A percentile compares a stretch with the other conserved stretches of the same genome.
These are phyloP conservation scores for Gillenia trifoliata DNA, from an alignment of 306 rosid genomes.

Conservation along the genomic window DNA sequence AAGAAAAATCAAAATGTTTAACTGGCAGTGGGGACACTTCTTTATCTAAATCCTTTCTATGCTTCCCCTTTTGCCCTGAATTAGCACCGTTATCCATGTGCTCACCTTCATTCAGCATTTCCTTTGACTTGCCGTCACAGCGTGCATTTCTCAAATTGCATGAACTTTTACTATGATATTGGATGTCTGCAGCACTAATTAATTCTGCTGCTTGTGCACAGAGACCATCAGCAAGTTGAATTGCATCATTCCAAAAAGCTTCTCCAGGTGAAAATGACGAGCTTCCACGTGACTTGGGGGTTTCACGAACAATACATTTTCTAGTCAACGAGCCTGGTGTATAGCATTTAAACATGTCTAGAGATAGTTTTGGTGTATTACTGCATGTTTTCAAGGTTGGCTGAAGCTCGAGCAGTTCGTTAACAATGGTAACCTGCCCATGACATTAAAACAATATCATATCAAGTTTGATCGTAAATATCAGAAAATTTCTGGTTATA, in stretches of 20 bases:
- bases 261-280: conserved; percentile 92
- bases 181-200: conserved; percentile 31
- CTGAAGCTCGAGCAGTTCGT: conserved; percentile 29
- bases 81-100: conserved; percentile 26
- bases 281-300: conserved; percentile 79
- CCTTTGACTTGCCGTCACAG: conserved; percentile 44
- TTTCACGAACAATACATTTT: conserved; percentile 41
- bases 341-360: conserved; percentile 38
- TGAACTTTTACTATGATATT: conserved; percentile 37
- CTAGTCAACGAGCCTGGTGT: conserved; percentile 71
- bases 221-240: conserved; percentile 83
- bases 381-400: conserved; percentile 57
- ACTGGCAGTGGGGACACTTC: conserved; percentile 66
- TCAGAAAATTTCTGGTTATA: conserved; percentile 1
- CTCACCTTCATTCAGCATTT: conserved; percentile 42
- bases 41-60: conserved; percentile 35
- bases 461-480: conserved; percentile 5
- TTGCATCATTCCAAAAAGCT: conserved; percentile 93
- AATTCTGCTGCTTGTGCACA: conserved; percentile 38
- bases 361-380: conserved; percentile 41
- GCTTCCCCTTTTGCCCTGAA: conserved; percentile 37
- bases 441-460: conserved; percentile 14
- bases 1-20: conserved; percentile 85
- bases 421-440: conserved; percentile 41
- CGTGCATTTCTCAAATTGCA: conserved; percentile 37